phyloP scores from a whole-genome alignment of 2,329 filamentous ascomycete genomes.

The Penicillium sp. region DNA sequence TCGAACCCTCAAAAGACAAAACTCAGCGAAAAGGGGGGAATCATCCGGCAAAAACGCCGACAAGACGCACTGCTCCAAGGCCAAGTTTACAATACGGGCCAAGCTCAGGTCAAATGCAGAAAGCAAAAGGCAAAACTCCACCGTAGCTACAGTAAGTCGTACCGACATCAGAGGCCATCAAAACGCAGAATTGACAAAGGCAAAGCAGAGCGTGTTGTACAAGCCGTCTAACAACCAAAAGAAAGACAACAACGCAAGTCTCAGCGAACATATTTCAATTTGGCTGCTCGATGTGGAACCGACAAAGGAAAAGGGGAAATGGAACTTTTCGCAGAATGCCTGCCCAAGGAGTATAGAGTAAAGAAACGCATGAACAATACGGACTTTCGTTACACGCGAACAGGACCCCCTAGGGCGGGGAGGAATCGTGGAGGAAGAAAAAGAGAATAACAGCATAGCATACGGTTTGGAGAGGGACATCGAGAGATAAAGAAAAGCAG shows the following conservation, averaged over 20 bases:
- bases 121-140: not conserved
- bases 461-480: constrained; percentile 3
- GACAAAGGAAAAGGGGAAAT: constrained; percentile 23
- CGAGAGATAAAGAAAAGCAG: constrained; percentile 8
- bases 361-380: constrained; percentile 35
- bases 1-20: constrained; percentile 8
- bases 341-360: constrained; percentile 39
- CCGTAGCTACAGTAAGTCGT: not conserved
- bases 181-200: constrained; percentile 17
- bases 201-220: constrained; percentile 32
- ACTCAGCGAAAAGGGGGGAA: constrained; percentile 28
- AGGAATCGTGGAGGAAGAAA: constrained; percentile 10
- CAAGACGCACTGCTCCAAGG: not conserved
- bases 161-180: constrained; percentile 1
- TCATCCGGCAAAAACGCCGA: constrained; percentile 24
- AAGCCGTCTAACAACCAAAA: constrained; percentile 30
- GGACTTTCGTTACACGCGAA: constrained; percentile 39
- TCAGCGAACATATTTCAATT: constrained; percentile 37
- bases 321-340: constrained; percentile 46
- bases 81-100: not conserved
- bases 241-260: constrained; percentile 21
- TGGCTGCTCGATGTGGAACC: constrained; percentile 33
- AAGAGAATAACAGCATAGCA: constrained; percentile 18
- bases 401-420: constrained; percentile 26
- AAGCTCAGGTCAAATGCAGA: not conserved